phyloP scores from a whole-genome alignment of 1,284 basidiomycete genomes.

The Neolentinus lepideus region DNA sequence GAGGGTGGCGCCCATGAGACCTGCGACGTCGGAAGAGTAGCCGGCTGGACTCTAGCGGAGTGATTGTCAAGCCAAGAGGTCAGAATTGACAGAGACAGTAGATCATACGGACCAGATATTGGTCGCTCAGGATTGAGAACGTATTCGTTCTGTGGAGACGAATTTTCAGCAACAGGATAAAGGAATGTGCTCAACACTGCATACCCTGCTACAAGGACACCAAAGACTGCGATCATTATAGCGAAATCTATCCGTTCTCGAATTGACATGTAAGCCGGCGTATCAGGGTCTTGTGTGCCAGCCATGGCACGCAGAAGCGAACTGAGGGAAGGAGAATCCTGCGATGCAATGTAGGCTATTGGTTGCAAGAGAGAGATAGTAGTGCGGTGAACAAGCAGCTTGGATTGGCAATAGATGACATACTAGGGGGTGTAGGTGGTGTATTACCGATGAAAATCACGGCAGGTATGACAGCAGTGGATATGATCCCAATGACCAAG shows the following conservation, averaged over 20 bases:
- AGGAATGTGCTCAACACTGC: conserved; percentile 17
- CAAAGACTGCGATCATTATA: conserved; percentile 53
- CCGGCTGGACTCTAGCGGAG: conserved; percentile 55
- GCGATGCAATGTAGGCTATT: conserved; percentile 59
- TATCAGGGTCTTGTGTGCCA: conserved; percentile 30
- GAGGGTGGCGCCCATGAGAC: conserved; percentile 62
- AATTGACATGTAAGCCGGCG: conserved; percentile 46
- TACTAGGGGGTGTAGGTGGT: conserved; percentile 75
- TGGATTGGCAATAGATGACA: conserved; percentile 11
- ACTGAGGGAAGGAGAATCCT: conserved; percentile 41
- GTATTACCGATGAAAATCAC: conserved; percentile 46
- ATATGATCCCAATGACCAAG: conserved; percentile 61
- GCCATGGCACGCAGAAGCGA: conserved; percentile 52
- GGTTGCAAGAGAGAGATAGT: conserved; percentile 1
- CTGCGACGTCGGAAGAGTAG: conserved; percentile 56
- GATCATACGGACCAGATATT: conserved; percentile 51
- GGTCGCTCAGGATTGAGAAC: conserved; percentile 57
- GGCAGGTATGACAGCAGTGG: conserved; percentile 49
- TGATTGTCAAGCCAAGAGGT: background rate
- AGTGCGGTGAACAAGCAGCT: background rate
- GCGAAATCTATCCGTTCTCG: conserved; percentile 65
- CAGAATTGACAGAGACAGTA: background rate
- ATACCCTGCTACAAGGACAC: conserved; percentile 55
- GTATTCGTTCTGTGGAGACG: conserved; percentile 24
- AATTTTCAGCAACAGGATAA: background rate